Percentiles rank a stretch among this genome's conserved stretches.
These are phyloP conservation scores for Boletus rufocinnamomeus DNA, from an alignment of 768 basidiomycete genomes.

Conservation along the genomic window DNA sequence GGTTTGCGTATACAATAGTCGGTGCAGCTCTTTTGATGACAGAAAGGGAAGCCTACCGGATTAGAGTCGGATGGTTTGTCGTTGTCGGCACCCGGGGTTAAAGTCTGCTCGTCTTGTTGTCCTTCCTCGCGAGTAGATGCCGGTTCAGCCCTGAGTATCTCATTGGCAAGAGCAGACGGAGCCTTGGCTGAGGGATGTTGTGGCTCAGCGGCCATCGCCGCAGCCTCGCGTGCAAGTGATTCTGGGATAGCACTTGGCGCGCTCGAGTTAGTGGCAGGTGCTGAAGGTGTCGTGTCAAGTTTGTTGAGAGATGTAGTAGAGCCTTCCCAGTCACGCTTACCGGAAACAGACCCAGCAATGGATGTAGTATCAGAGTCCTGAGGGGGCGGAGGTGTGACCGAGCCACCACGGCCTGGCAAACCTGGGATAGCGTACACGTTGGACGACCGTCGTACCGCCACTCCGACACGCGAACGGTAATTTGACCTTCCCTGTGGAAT, in stretches of 20 bases:
- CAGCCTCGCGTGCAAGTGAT: conserved; percentile 62
- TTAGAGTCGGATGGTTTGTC: too few species aligned
- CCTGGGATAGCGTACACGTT: conserved; percentile 47
- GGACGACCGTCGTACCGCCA: conserved; percentile 61
- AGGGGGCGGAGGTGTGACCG: conserved; percentile 28
- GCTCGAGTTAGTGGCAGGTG: conserved; percentile 19
- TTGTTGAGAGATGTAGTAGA: conserved; percentile 34
- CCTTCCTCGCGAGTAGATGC: too few species aligned
- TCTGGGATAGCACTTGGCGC: conserved; percentile 69
- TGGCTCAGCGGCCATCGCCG: conserved; percentile 38
- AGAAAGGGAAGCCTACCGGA: too few species aligned
- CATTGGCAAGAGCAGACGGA: conserved; percentile 46
- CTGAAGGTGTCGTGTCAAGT: conserved; percentile 37
- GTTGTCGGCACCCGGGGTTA: too few species aligned
- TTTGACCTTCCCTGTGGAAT: conserved; percentile 40
- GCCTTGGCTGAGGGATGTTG: conserved; percentile 30
- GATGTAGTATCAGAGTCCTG: conserved; percentile 32
- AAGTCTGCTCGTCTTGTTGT: too few species aligned
- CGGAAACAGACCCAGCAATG: conserved; percentile 29
- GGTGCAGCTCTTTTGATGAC: too few species aligned
- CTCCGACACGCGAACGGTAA: conserved; percentile 62
- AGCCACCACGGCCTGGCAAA: conserved; percentile 33
- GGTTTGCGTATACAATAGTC: too few species aligned
- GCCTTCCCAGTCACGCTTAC: conserved; percentile 32
- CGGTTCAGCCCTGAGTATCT: conserved; percentile 23